Conservation (phyloP, 257 asterid genomes). For the Solanum rostratum region DNA sequence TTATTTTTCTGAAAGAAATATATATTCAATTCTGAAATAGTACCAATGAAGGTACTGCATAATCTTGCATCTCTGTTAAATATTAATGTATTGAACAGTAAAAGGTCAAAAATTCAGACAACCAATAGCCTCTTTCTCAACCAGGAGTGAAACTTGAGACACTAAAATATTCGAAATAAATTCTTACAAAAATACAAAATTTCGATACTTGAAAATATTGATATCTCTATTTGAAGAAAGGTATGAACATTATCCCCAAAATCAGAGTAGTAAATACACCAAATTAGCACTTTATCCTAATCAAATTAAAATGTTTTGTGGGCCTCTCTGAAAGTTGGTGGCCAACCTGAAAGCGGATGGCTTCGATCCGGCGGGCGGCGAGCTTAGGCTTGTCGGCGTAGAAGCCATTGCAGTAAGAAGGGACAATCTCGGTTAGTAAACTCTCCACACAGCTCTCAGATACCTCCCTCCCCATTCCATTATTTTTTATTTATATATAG, state of each 20-base stretch:
- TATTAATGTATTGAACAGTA: too few relatives aligned
- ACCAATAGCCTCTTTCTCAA: too few relatives aligned
- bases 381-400: constrained; percentile 88
- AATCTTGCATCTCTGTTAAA: too few relatives aligned
- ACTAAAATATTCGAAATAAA: neutral
- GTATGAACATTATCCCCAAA: neutral
- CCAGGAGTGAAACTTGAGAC: too few relatives aligned
- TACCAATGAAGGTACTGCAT: too few relatives aligned
- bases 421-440: constrained; percentile 71
- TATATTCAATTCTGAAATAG: too few relatives aligned
- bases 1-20: too few relatives aligned
- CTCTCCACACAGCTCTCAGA: constrained; percentile 93
- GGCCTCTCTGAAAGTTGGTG: constrained; percentile 85
- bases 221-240: neutral
- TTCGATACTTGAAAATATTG: neutral
- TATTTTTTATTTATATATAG: too few relatives aligned
- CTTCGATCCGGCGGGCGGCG: constrained; percentile 94
- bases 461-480: constrained; percentile 78
- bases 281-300: neutral
- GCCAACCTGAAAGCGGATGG: constrained; percentile 96
- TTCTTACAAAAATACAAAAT: neutral
- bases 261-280: neutral
- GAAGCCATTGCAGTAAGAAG: constrained; percentile 65
- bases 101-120: too few relatives aligned
- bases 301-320: neutral